phyloP scores from a whole-genome alignment of 2,329 filamentous ascomycete species.

The Aspergillus sp. region DNA sequence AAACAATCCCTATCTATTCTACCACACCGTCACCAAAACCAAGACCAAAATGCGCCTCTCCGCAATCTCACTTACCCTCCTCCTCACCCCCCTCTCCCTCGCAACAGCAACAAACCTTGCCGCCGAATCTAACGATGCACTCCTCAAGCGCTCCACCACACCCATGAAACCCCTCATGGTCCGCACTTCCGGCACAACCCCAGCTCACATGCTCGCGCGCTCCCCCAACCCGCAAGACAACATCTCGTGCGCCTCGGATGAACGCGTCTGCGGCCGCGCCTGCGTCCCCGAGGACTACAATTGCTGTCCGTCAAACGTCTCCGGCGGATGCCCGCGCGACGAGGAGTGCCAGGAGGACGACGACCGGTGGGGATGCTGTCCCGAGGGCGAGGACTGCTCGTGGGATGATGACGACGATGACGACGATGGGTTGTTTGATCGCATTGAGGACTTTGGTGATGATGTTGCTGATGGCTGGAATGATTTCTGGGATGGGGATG shows the following conservation, averaged over 20 bases:
- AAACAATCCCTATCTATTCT: not conserved
- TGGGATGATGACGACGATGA: constrained; percentile 14
- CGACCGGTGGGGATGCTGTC: constrained; percentile 11
- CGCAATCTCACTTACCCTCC: not conserved
- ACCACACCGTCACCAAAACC: too few relatives aligned
- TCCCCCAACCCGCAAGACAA: constrained; percentile 5
- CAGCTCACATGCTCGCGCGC: not conserved
- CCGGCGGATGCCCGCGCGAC: constrained; percentile 7
- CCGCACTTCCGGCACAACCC: not conserved
- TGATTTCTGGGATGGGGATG: constrained; percentile 4
- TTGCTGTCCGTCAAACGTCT: constrained; percentile 6
- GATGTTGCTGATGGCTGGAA: constrained; percentile 4
- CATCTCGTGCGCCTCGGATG: constrained; percentile 1
- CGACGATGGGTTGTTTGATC: constrained; percentile 2
- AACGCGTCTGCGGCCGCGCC: constrained; percentile 7
- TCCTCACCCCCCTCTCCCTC: constrained; percentile 7
- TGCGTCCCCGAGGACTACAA: constrained; percentile 9
- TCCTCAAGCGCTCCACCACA: not conserved
- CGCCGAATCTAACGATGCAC: not conserved
- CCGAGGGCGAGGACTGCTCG: constrained; percentile 4
- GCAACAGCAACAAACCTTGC: constrained; percentile 4
- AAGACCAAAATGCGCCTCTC: constrained; percentile 10
- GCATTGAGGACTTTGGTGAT: constrained; percentile 1
- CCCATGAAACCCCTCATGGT: constrained; percentile 1
- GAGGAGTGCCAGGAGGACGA: constrained; percentile 8